Evolutionary conservation across 2,329 filamentous ascomycete species (phyloP), one percentile per base, ranked within the genome.

Genomic region (Diaporthe sp.): DNA sequence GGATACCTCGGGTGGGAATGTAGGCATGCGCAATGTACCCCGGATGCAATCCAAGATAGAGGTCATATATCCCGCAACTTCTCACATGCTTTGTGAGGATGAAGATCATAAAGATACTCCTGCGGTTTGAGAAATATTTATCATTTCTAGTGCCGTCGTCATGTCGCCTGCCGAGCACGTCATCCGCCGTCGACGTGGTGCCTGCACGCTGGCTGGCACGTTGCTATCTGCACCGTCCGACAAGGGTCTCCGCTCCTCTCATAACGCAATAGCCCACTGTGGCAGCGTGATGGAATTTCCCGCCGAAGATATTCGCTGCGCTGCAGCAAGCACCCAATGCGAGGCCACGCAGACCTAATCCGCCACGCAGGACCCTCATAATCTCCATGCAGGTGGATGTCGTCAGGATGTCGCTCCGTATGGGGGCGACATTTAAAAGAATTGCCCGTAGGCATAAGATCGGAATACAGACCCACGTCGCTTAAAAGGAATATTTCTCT

Each of bases 261-360:
- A 58, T 68, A 73, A 69, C 71, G 71, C 71, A 73, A 73, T 73
- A 35, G 63, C 63, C 63, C 71, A 70, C 71, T 25, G 22, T 19
- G n/a, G 32, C 63, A 69, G 63, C 71, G 71, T 73, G 71, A 73
- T 73, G 17, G 39, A 19, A 3, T 51, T 59, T 42, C 44, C 27
- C 44, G 27, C n/a, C n/a, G 71, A 10, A 56, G 19, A 47, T 8
- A 72, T 19, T 55, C 17, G 35, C 58, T 66, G 37, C 27, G 37
- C 35, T 32, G 9, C 22, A n/a, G 27, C 37, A n/a, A 25, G 9
- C 42, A 44, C 25, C n/a, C 42, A 47, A 39, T 63, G 35, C 17
- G 25, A 53, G 15, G 6, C n/a, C 44, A 4, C 19, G 13, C 10
- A 44, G 27, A 19, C 22, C 44, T 65, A 27, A 25, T 19, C 61